A percentile compares a stretch with the other conserved stretches of the same genome.
Evolutionary conservation across 2,329 filamentous ascomycete genomes (phyloP).

Genomic region (Magnaporthiopsis rhizophila): DNA sequence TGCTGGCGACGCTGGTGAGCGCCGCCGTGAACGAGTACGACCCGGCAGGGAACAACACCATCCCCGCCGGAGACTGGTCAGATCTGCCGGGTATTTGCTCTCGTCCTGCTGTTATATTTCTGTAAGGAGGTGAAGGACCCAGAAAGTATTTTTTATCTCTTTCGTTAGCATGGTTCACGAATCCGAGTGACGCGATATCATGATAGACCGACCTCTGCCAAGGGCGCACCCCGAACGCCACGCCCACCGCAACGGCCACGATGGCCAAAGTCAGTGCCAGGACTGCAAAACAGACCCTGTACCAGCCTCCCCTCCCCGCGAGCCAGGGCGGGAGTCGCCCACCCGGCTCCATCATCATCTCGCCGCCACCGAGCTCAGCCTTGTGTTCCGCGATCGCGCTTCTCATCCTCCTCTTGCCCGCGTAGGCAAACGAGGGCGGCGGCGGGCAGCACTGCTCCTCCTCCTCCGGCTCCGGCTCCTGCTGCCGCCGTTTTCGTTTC

Average conservation of each 20-base stretch:
- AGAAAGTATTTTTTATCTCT: no score
- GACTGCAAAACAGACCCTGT: constrained; percentile 19
- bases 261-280: constrained; percentile 21
- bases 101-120: constrained; percentile 5
- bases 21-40: constrained; percentile 54
- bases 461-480: neutral
- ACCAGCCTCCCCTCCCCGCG: constrained; percentile 22
- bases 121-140: no score
- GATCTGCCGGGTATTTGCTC: neutral
- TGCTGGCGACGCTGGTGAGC: constrained; percentile 42
- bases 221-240: constrained; percentile 29
- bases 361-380: neutral
- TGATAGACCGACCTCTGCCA: neutral
- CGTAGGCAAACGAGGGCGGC: neutral
- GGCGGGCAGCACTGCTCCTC: neutral
- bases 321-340: neutral
- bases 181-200: constrained; percentile 14
- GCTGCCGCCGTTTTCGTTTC: neutral
- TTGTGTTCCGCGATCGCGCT: neutral
- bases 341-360: neutral
- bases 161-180: constrained; percentile 2
- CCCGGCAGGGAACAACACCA: constrained; percentile 46
- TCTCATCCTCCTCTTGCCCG: neutral
- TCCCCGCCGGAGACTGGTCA: neutral
- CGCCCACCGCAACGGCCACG: constrained; percentile 27